Evolutionary conservation across 345 rosid genomes (phyloP).

Genomic region (Stellera chamaejasme): DNA sequence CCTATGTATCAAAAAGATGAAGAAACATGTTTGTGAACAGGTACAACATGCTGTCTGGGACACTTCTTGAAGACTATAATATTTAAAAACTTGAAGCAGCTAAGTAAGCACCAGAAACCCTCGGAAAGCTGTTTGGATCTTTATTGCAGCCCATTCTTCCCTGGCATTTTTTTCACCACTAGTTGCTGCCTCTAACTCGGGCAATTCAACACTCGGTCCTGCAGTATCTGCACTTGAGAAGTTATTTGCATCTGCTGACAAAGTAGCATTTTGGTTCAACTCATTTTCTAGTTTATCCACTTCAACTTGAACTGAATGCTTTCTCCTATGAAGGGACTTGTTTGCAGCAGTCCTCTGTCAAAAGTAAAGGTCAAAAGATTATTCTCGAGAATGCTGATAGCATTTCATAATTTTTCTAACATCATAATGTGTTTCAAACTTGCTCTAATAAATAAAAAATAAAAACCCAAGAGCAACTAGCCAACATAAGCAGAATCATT

Average conservation of each 20-base stretch:
- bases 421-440: neutral
- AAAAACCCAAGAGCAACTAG: neutral
- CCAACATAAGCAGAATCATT: neutral
- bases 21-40: neutral
- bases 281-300: slow-evolving; percentile 43
- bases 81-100: neutral
- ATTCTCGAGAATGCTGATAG: neutral
- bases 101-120: slow-evolving; percentile 12
- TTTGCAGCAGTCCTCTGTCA: slow-evolving; percentile 39
- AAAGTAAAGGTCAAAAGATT: slow-evolving; percentile 12
- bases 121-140: slow-evolving; percentile 15
- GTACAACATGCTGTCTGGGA: neutral
- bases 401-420: slow-evolving; percentile 2
- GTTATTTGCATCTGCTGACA: slow-evolving; percentile 26
- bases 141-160: slow-evolving; percentile 15
- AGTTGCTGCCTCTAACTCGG: slow-evolving; percentile 35
- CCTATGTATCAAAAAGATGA: neutral
- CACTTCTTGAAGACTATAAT: too few relatives aligned
- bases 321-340: slow-evolving; percentile 55
- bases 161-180: slow-evolving; percentile 24
- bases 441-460: neutral
- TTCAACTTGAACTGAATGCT: slow-evolving; percentile 53
- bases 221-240: slow-evolving; percentile 30
- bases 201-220: slow-evolving; percentile 45
- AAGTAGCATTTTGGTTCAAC: slow-evolving; percentile 25